phyloP scores from a whole-genome alignment of 1,139 yeast species.

The Pichia sp. region DNA sequence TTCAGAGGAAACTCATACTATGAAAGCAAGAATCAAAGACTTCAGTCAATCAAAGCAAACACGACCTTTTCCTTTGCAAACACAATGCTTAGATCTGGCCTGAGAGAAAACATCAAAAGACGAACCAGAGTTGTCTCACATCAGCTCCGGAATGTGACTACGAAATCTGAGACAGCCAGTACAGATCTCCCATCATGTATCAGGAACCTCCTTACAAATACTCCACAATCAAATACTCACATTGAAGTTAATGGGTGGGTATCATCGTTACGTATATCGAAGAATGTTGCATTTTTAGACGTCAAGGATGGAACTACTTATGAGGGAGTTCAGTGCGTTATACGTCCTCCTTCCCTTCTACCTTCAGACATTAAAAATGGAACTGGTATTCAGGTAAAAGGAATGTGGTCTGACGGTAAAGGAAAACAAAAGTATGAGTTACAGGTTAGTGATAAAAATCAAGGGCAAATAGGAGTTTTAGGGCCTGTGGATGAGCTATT shows the following conservation, averaged over 20 bases:
- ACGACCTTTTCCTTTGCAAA: not conserved
- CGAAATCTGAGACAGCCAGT: not conserved
- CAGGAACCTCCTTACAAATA: slow-evolving; percentile 34
- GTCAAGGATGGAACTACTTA: slow-evolving; percentile 70
- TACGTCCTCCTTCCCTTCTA: slow-evolving; percentile 35
- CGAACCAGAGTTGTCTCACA: not conserved
- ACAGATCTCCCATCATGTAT: slow-evolving; percentile 29
- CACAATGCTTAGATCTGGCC: not conserved
- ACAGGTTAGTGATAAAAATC: slow-evolving; percentile 34
- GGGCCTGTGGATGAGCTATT: slow-evolving; percentile 62
- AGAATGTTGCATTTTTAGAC: slow-evolving; percentile 76
- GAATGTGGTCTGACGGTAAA: slow-evolving; percentile 42
- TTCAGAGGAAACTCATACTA: no score
- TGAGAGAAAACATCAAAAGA: not conserved
- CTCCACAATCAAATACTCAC: slow-evolving; percentile 31
- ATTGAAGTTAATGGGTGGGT: slow-evolving; percentile 63
- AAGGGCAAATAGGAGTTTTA: slow-evolving; percentile 33
- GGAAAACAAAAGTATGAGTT: slow-evolving; percentile 50
- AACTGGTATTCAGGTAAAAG: slow-evolving; percentile 41
- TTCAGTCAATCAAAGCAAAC: no score
- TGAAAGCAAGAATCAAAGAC: no score
- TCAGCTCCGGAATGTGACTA: slow-evolving; percentile 5
- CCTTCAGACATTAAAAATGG: slow-evolving; percentile 39
- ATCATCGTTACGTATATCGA: slow-evolving; percentile 63
- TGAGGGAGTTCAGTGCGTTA: slow-evolving; percentile 55